Base-by-base conservation (phyloP, 257 asterid species). In the Solanum arcanum region DNA sequence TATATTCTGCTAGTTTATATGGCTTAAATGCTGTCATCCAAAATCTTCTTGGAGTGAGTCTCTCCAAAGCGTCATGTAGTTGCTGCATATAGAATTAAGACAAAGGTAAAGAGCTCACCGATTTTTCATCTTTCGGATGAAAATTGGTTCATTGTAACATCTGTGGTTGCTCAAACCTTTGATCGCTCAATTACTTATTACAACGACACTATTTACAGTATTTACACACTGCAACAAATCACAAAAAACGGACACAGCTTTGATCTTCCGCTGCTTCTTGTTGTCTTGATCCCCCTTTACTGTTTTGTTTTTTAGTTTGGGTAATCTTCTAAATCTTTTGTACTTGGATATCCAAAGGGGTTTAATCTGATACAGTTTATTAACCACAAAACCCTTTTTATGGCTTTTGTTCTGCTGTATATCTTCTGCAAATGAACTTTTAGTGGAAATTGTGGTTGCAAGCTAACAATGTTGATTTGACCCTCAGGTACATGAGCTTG, bases 401-500 rank as follows among this genome's bases (percentile, higher is more conserved):
- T 31, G 44, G 31, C 70, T 49, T 81, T 81, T 49, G 70, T 31
- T 49, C 70, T 81, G 70, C 25, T 49, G 70, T 49, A 49, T 81
- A 81, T 81, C 46, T 81, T 81, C 27, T 81, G 69, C 70, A 21
- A 81, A 49, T 81, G 85, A 81, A 52, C 20, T 81, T 31, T 20
- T 49, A 12, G 47, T 49, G 70, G 70, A 81, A 52, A 78, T 52
- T 42, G 7, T 47, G 49, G 68, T 37, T 82, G 47, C 25, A 37
- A 37, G 74, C 88, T 86, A 81, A 81, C 86, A 14, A 29, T 59
- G 74, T 87, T 84, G 86, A 85, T 91, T 70, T 69, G 49, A 59
- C 86, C 91, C 84, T 83, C 97, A 97, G 99, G 98, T 98, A 44
- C 99, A 96, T 33, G 99, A 97, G 92, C 97, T 95, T 78, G 96